Base-by-base conservation (phyloP, 768 basidiomycete species). In the Xerocomellus dryophilus region DNA sequence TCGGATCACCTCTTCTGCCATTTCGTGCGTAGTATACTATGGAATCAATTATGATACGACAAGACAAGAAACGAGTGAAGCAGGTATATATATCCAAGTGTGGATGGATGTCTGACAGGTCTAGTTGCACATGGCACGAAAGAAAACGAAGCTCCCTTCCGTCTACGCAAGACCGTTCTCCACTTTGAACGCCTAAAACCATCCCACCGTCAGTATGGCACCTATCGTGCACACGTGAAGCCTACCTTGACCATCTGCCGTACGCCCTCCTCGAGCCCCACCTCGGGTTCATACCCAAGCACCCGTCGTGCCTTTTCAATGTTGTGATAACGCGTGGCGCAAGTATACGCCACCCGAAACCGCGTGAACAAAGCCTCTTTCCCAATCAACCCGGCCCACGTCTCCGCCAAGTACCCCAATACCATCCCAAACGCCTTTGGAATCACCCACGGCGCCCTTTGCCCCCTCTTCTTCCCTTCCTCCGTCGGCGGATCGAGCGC, bases 281-380 rank as follows among this genome's bases (percentile, higher is more conserved):
- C 84, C 53, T 90, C 74, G 0, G 97, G 97, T 69, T 94, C 93
- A 71, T 99, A 99, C 2, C 93, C 95, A 39, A 99, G 75, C 56
- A 98, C 81, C 54, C 93, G 75, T 61, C 94, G 77, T 10, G 96
- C 89, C 74, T 89, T 94, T 73, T 98, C 97, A 43, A 95, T 93
- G 66, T 97, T 96, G 72, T 95, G 89, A 77, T 86, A 98, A 58
- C 94, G 79, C 50, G 80, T 80, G 40, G 84, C 85, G 66, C 87
- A 90, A 47, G 82, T 85, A 67, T 84, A 93, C 18, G 82, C 81
- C 23, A 98, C 90, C 59, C 90, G 84, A 72, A 84, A 95, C 53
- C 79, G 78, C 18, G 94, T 98, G 63, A 99, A 91, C 17, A 86
- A 84, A 11, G 92, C 84, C 65, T 91, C 85, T 68, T 83, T 88